Base-by-base conservation (phyloP, 495 filamentous ascomycete species). In the Pyronema domesticum region DNA sequence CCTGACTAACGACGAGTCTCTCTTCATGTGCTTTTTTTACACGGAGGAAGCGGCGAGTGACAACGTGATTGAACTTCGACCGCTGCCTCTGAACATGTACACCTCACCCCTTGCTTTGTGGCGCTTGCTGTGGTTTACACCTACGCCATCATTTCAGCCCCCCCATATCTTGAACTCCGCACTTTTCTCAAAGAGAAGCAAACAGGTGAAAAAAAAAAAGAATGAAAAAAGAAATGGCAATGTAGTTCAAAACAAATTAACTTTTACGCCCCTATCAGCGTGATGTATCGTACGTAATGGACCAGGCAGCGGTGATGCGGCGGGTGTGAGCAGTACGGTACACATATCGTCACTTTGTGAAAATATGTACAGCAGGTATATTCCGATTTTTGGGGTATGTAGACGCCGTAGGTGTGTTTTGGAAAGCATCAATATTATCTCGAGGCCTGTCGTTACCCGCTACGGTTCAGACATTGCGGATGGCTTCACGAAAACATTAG, bases 361-460 rank as follows among this genome's bases (percentile, higher is more conserved):
- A 42, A 42, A 42, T 13, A 17, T 42, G 1, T 42, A 42, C 39
- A 42, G 39, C 39, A 17, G 15, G 39, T 17, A 42, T 13, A 13
- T 13, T 13, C 39, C 11, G 39, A 42, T 1, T 13, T 2, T 13
- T 13, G 11, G 39, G 15, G 39, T 42, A 42, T 42, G 2, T 42
- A 42, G 39, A 42, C 39, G 39, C 39, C 39, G 39, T 42, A 6
- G 39, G 39, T 42, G 39, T 42, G 11, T 42, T 42, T 30, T 30
- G 23, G 39, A 42, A 17, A 13, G 3, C 23, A 47, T 51, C 17
- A 37, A 6, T 43, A 51, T 35, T 51, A 51, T 51, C 33, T 34
- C 6, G 48, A 51, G 48, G n/a, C 57, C 61, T 63, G 61, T 63
- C 55, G 56, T 57, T 63, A 63, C 53, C 61, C 61, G 57, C 53